Base-by-base conservation (phyloP, 1,284 basidiomycete genomes). In the Cryptococcus wingfieldii region DNA sequence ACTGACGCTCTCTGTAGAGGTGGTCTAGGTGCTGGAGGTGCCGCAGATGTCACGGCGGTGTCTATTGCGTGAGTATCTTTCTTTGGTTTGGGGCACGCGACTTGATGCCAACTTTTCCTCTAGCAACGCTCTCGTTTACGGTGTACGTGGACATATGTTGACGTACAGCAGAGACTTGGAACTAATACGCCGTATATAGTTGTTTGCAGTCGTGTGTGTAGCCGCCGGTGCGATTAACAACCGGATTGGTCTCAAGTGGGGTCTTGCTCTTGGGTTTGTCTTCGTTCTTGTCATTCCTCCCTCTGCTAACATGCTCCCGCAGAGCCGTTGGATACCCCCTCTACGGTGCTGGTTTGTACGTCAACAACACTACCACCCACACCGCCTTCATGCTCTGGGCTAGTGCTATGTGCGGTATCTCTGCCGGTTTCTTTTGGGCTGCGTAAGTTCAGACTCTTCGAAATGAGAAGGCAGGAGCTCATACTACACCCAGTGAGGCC, bases 381-480 rank as follows among this genome's bases (percentile, higher is more conserved):
- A 59, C 60, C 13, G 67, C 66, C 60, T 66, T 70, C 52, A 56
- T 71, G 50, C 58, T 69, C 46, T 67, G 69, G 34, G 70, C 67
- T 5, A 59, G 59, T 27, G 65, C 62, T 5, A 54, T 51, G 25
- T 71, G 69, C 53, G 70, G 70, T 38, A 63, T 71, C 48, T 59
- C 56, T 6, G 69, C 70, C 5, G 70, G 69, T 4, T 65, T 71
- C 59, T 72, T 72, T 63, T 72, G 70, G 70, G 57, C 65, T 19
- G 65, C 65, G 64, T 65, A 43, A 58, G 64, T 65, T 27, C 10
- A 5, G 7, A 44, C 34, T 50, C 38, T 16, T 9, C 48, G 31
- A 10, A 23, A 6, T 12, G 6, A 23, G 10, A 28, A 12, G 46
- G 25, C 46, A 31, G 18, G 2, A 18, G 18, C 25, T 23, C 45